Evolutionary conservation across 192 early-diverging fungal genomes (phyloP), one percentile per base, ranked within the genome.

Genomic region (Jimgerdemannia lactiflua): DNA sequence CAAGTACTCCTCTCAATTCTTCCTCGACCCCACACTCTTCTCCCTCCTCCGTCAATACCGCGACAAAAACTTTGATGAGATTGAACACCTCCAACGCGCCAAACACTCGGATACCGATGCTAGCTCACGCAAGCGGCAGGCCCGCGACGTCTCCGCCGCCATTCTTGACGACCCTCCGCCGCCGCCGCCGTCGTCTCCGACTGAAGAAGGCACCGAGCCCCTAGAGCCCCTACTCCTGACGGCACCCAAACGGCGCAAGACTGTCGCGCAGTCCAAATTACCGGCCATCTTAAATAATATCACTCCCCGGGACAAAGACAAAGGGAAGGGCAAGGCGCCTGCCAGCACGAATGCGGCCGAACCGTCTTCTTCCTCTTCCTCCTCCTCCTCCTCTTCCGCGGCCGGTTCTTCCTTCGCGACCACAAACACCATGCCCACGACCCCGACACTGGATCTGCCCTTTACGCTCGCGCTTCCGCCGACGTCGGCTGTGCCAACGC

Each of bases 391-490:
- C 49, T 6, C 49, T 6, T 59, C 49, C 49, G 6, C 49, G 6
- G 49, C 49, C 49, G 49, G 49, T 59, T 6, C 49, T 6, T 59
- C 49, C 49, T 59, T 14, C 14, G 6, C 49, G 8, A 14, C 49
- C 49, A 2, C 49, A 6, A 59, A 14, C 49, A 59, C 6, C 49
- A 14, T 59, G 6, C 49, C 49, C 49, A 59, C 49, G 49, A 59
- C 49, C 14, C 49, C 49, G 14, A 59, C 49, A 14, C 49, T 59
- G 8, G 49, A 59, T 10, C 49, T 59, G 49, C 49, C 49, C 49
- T 59, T 59, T 14, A 14, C 64, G 54, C 44, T 73, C 18, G 72
- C 72, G 4, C 44, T 73, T 20, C 72, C 72, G 43, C 72, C 72
- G 11, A 73, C 72, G 4, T 73, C 40, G 40, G 65, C 72, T 17